These are phyloP conservation scores for Aspergillus cavernicola DNA, from an alignment of 495 filamentous ascomycete species.

Conservation along the genomic window DNA sequence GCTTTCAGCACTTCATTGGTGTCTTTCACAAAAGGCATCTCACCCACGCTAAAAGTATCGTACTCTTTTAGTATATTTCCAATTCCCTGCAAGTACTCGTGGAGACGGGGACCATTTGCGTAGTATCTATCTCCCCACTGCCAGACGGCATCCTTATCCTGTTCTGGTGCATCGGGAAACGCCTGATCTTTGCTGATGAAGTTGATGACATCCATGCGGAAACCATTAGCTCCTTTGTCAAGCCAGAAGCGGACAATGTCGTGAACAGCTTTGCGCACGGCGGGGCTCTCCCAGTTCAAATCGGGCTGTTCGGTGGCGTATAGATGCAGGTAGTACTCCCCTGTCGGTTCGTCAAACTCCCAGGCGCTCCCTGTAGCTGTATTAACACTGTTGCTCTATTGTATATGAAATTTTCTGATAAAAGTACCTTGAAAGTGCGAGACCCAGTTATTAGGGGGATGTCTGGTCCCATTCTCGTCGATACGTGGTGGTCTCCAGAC, in stretches of 20 bases:
- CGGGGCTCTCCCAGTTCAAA: slow-evolving; percentile 69
- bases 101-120: slow-evolving; percentile 62
- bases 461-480: slow-evolving; percentile 53
- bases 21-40: slow-evolving; percentile 60
- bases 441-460: slow-evolving; percentile 70
- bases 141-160: slow-evolving; percentile 43
- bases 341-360: slow-evolving; percentile 60
- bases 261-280: slow-evolving; percentile 60
- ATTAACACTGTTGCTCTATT: no score
- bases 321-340: slow-evolving; percentile 69
- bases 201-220: slow-evolving; percentile 67
- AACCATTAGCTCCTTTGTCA: slow-evolving; percentile 62
- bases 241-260: slow-evolving; percentile 72
- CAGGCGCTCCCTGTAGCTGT: slow-evolving; percentile 58
- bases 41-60: slow-evolving; percentile 66
- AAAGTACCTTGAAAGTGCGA: slow-evolving; percentile 51
- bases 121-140: slow-evolving; percentile 56
- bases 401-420: no score
- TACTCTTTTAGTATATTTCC: slow-evolving; percentile 64
- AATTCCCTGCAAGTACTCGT: slow-evolving; percentile 62
- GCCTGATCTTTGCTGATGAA: slow-evolving; percentile 60
- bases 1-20: slow-evolving; percentile 57
- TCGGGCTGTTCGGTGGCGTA: slow-evolving; percentile 66
- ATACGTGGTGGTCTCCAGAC: slow-evolving; percentile 63
- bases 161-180: slow-evolving; percentile 59